Evolutionary conservation across 768 basidiomycete genomes (phyloP), one percentile per base, ranked within the genome.

Genomic region (Boletellus ananas): DNA sequence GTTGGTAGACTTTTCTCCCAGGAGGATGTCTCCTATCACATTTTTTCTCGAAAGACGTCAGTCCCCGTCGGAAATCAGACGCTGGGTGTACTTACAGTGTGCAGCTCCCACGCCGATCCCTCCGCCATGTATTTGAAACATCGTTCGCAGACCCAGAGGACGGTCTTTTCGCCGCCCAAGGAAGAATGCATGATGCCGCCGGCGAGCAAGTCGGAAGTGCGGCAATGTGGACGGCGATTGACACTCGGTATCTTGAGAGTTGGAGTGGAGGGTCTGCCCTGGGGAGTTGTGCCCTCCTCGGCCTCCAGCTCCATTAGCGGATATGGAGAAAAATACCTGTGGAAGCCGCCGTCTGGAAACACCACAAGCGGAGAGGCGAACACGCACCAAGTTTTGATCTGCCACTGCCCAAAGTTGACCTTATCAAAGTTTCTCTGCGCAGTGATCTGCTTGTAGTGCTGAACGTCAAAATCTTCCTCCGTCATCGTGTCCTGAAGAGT

Each of bases 41-140:
- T 34, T 73, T 77, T 65, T 78, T 85, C 90, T 91, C 55, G 10
- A 18, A 35, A 51, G 49, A 29, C 9, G 51, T 66, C 43, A 62
- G 54, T 43, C 6, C 18, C 7, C 16, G 39, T 54, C 45, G 46
- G 47, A 37, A 43, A 46, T 12, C 20, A 49, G 47, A 54, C 51
- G 27, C 34, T 4, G 42, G 11, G 35, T 25, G 29, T 8, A 68
- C 79, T 60, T 59, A 86, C 79, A 37, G 79, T 76, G 58, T 89
- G 85, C 52, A 85, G 74, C 53, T 83, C 86, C 83, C 87, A 94
- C 18, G 75, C 72, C 2, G 71, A 67, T 14, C 81, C 79, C 40
- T 91, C 85, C 2, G 82, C 74, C 85, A 94, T 91, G 64, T 99
- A 99, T 71, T 96, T 98, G 83, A 97, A 96, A 72, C 95, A 99